These are phyloP conservation scores for Erythrobasidium hasegawianum DNA, from an alignment of 1,284 basidiomycete species.

Conservation along the genomic window DNA sequence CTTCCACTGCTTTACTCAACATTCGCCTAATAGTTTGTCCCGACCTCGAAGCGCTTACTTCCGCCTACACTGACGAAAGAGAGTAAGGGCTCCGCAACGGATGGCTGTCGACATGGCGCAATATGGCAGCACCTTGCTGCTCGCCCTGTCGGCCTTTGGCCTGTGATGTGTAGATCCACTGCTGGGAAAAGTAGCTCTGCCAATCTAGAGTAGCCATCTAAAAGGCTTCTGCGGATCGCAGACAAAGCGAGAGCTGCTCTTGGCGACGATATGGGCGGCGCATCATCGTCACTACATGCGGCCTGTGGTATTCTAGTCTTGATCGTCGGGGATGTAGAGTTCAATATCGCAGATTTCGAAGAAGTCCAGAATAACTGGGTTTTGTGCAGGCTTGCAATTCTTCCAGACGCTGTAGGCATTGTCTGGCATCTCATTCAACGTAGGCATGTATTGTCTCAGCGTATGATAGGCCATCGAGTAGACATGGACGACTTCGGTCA, in stretches of 20 bases:
- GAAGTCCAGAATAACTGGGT: not conserved
- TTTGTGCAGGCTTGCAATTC: not conserved
- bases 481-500: no score
- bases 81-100: no score
- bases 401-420: not conserved
- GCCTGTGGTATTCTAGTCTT: not conserved
- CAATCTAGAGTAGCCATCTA: no score
- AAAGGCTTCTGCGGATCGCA: no score
- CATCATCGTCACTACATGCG: not conserved
- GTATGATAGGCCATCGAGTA: not conserved
- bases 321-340: no score
- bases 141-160: no score
- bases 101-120: no score
- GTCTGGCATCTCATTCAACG: not conserved
- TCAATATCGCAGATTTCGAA: not conserved
- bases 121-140: no score
- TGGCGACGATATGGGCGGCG: not conserved
- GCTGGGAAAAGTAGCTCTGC: not conserved
- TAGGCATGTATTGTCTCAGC: not conserved
- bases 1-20: no score
- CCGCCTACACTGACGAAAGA: no score
- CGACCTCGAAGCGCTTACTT: no score
- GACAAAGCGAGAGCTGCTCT: not conserved
- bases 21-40: no score
- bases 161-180: not conserved